These are phyloP conservation scores for Puya raimondii DNA, from an alignment of 176 grass and related monocot species.

Conservation along the genomic window DNA sequence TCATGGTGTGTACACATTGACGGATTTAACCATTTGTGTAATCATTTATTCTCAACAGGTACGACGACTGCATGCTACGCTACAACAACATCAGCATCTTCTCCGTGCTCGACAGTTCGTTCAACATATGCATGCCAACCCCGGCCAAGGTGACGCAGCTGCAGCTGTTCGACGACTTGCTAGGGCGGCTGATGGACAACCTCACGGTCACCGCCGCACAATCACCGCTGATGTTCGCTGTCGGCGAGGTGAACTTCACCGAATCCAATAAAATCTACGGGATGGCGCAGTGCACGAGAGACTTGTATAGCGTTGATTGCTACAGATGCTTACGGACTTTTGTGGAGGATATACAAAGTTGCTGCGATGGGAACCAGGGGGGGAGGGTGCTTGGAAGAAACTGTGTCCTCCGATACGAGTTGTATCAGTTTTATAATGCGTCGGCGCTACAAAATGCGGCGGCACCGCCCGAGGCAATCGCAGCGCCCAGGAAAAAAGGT, in stretches of 20 bases:
- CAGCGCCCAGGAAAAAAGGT: no score
- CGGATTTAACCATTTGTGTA: no score
- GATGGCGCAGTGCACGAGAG: conserved; percentile 15
- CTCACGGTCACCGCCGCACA: neutral
- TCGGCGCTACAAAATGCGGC: neutral
- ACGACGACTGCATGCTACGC: conserved; percentile 30
- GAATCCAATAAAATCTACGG: neutral
- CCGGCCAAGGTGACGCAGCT: neutral
- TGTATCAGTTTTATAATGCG: neutral
- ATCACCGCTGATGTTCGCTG: neutral
- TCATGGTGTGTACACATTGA: no score
- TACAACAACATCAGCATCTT: conserved; percentile 35
- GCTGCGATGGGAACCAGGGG: neutral
- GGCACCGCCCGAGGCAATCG: no score
- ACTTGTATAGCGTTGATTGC: conserved; percentile 1
- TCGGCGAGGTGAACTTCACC: conserved; percentile 6
- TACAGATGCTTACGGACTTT: neutral
- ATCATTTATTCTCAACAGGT: neutral
- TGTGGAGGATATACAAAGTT: neutral
- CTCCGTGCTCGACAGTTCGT: neutral
- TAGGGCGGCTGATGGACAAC: neutral
- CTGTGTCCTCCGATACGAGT: conserved; percentile 18
- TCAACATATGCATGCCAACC: rapidly evolving
- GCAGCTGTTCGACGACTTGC: neutral
- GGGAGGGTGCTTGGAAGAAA: conserved; percentile 9